Percentiles rank a stretch among this genome's conserved stretches.
These are phyloP conservation scores for Solanum piurae DNA, from an alignment of 257 asterid species.

Conservation along the genomic window DNA sequence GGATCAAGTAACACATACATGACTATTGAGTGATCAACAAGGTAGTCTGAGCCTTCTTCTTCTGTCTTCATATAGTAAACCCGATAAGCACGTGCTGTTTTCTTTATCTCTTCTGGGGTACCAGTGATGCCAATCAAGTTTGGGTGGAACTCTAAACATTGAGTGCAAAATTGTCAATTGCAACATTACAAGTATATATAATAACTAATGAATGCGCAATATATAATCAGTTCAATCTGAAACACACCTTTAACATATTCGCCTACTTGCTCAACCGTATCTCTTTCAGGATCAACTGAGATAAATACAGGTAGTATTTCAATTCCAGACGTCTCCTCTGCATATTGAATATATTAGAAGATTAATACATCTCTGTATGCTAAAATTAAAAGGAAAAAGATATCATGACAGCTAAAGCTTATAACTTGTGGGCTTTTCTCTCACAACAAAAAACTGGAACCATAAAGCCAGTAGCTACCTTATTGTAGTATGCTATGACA, in stretches of 20 bases:
- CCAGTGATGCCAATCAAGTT: constrained; percentile 84
- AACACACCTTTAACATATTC: constrained; percentile 79
- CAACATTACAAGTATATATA: neutral
- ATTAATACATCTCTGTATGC: neutral
- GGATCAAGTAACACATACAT: constrained; percentile 44
- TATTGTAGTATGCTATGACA: neutral
- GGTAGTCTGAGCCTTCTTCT: constrained; percentile 90
- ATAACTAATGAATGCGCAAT: neutral
- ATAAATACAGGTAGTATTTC: constrained; percentile 81
- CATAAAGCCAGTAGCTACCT: neutral
- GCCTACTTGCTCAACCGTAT: constrained; percentile 75
- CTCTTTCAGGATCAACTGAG: constrained; percentile 96
- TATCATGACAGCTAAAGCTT: neutral
- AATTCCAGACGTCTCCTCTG: constrained; percentile 69
- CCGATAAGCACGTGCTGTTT: constrained; percentile 87
- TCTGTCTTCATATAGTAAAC: constrained; percentile 95
- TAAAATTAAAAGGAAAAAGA: neutral
- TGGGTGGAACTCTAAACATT: constrained; percentile 72
- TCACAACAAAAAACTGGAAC: neutral
- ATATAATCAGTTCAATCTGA: neutral
- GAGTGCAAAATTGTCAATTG: neutral
- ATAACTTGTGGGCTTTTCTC: neutral
- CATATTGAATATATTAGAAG: neutral
- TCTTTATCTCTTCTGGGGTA: constrained; percentile 59
- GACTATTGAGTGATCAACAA: constrained; percentile 94